These are phyloP conservation scores for Nicotiana rustica DNA, from an alignment of 305 asterid species.

Conservation along the genomic window DNA sequence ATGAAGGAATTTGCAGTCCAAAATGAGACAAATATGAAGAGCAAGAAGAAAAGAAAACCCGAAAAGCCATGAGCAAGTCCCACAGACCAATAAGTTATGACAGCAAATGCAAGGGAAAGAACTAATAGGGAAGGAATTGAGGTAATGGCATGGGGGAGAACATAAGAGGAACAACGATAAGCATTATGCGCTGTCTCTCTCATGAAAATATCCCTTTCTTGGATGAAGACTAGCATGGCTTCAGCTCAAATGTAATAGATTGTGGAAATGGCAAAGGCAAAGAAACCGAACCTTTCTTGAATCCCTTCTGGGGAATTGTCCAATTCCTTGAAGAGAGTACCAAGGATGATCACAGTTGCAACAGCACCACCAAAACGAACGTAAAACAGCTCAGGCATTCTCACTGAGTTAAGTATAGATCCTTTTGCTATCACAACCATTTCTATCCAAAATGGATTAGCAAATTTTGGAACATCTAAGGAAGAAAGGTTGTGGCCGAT, in stretches of 20 bases:
- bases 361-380: conserved; percentile 68
- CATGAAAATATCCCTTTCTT: conserved; percentile 68
- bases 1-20: conserved; percentile 67
- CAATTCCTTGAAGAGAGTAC: conserved; percentile 66
- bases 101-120: conserved; percentile 49
- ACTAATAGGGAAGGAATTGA: conserved; percentile 53
- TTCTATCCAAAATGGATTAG: conserved; percentile 81
- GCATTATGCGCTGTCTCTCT: conserved; percentile 75
- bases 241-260: conserved; percentile 74
- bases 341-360: conserved; percentile 68
- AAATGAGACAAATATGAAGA: conserved; percentile 54
- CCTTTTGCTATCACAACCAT: conserved; percentile 72
- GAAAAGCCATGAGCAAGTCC: conserved; percentile 54
- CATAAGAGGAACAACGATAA: conserved; percentile 62
- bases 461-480: conserved; percentile 56
- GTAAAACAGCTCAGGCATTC: conserved; percentile 78
- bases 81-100: conserved; percentile 56
- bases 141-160: conserved; percentile 51
- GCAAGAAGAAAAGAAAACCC: conserved; percentile 52
- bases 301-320: conserved; percentile 75
- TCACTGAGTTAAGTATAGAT: conserved; percentile 62
- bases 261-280: conserved; percentile 71
- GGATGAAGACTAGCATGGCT: conserved; percentile 69
- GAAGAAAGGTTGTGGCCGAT: conserved; percentile 49
- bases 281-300: conserved; percentile 76